Percentiles rank a stretch among this genome's conserved stretches.
phyloP scores from a whole-genome alignment of 352 stramenopile species.

The Globisporangium okanoganense region DNA sequence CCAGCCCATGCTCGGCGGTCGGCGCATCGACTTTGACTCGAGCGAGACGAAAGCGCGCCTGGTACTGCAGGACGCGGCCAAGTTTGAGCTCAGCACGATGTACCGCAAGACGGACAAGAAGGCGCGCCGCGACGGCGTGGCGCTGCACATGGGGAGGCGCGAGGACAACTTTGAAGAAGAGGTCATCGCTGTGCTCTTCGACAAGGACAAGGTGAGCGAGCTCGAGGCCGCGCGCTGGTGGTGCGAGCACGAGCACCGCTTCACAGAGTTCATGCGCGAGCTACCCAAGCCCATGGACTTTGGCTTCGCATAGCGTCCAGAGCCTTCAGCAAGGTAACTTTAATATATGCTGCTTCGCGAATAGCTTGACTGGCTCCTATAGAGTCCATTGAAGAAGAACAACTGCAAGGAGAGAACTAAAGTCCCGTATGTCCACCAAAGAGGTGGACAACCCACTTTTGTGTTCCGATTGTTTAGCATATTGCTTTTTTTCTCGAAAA shows the following conservation, averaged over 20 bases:
- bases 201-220: slow-evolving; percentile 82
- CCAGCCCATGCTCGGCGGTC: slow-evolving; percentile 40
- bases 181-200: slow-evolving; percentile 79
- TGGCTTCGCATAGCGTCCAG: not conserved
- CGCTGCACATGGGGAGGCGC: slow-evolving; percentile 64
- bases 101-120: slow-evolving; percentile 84
- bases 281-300: slow-evolving; percentile 12
- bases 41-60: slow-evolving; percentile 75
- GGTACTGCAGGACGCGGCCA: slow-evolving; percentile 62
- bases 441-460: too few species aligned
- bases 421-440: too few species aligned
- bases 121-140: slow-evolving; percentile 66
- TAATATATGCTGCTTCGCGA: too few species aligned
- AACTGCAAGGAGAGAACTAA: too few species aligned
- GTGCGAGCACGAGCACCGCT: slow-evolving; percentile 65
- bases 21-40: slow-evolving; percentile 61
- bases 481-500: too few species aligned
- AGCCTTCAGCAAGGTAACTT: not conserved
- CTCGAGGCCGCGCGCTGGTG: slow-evolving; percentile 71
- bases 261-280: slow-evolving; percentile 24
- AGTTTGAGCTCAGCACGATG: slow-evolving; percentile 81
- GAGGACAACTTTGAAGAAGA: slow-evolving; percentile 80
- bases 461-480: too few species aligned
- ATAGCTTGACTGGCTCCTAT: too few species aligned
- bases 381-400: too few species aligned